A percentile compares a stretch with the other conserved stretches of the same genome.
These are phyloP conservation scores for Dimargaris cristalligena DNA, from an alignment of 192 early-diverging fungal genomes.

Conservation along the genomic window DNA sequence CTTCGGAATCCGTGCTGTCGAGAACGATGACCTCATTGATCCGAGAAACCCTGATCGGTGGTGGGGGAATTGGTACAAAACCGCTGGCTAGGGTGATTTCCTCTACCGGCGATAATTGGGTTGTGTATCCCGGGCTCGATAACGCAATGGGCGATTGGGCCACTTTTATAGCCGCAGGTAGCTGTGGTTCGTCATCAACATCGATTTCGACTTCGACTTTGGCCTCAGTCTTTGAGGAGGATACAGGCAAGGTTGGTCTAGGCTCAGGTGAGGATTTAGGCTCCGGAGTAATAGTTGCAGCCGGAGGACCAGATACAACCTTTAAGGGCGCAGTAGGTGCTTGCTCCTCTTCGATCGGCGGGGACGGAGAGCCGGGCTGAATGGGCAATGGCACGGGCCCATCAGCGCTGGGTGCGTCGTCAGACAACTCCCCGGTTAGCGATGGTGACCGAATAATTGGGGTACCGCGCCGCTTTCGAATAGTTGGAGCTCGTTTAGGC, in stretches of 20 bases:
- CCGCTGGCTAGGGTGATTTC: too few relatives aligned
- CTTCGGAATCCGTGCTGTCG: too few relatives aligned
- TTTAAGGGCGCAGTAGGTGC: too few relatives aligned
- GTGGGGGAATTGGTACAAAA: too few relatives aligned
- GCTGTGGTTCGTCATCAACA: neutral
- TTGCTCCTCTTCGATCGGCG: slow-evolving; percentile 2
- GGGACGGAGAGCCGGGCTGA: slow-evolving; percentile 4
- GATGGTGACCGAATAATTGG: neutral
- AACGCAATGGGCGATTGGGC: slow-evolving; percentile 6
- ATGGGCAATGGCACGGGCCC: slow-evolving; percentile 1
- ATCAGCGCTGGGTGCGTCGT: neutral
- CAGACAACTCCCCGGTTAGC: neutral
- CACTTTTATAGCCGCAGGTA: neutral
- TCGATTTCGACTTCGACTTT: neutral
- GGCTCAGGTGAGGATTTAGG: too few relatives aligned
- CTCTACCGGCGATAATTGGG: too few relatives aligned
- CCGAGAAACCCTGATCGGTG: too few relatives aligned
- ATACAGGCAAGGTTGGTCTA: too few relatives aligned
- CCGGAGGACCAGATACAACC: too few relatives aligned
- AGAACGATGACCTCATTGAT: too few relatives aligned
- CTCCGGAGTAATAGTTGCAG: too few relatives aligned
- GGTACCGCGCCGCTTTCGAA: neutral
- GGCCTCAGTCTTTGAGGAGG: neutral
- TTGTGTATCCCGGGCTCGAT: too few relatives aligned
- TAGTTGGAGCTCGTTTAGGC: neutral